Base-by-base conservation (phyloP, 2,329 filamentous ascomycete species). In the Diaporthe sp. region DNA sequence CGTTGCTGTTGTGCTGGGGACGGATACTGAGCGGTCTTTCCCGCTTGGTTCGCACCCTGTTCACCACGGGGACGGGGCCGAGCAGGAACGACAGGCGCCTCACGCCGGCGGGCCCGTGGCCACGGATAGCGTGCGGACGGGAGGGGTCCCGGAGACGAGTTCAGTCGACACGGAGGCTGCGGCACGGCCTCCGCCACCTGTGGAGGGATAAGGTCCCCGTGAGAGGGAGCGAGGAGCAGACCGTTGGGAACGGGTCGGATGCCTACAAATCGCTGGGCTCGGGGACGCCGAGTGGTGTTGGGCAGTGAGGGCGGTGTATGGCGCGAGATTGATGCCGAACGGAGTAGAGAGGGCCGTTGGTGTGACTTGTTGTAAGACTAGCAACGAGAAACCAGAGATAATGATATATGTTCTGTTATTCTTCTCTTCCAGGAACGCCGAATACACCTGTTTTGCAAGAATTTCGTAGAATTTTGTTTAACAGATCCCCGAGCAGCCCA, bases 21-120 rank as follows among this genome's bases (percentile, higher is more conserved):
- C 72, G 1, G 55, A 70, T n/a, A 59, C 65, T 1, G 72, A 73
- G 55, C 35, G 72, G n/a, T 50, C 72, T 4, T 73, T 73, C 55
- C 72, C 72, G 19, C 72, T 73, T 1, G 65, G 55, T n/a, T 35
- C 63, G 22, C 55, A 70, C 27, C 68, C 32, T 44, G 32, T 39
- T 2, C 30, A 22, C 12, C 22, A 4, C 2, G 19, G 7, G 4
- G 37, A 13, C 9, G 58, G 8, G 19, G n/a, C n/a, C n/a, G n/a
- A 32, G 17, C 27, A 1, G 27, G 5, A 35, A 35, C 32, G 22
- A 30, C 27, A 22, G 27, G 17, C 17, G 15, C 7, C 53, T 3
- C 53, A 12, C n/a, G 8, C 56, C 35, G 56, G 42, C 17, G 30
- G 55, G n/a, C 55, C 69, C 12, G 32, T 39, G 19, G 42, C 47